phyloP scores from a whole-genome alignment of 306 rosid species.

The Casuarina equisetifolia region DNA sequence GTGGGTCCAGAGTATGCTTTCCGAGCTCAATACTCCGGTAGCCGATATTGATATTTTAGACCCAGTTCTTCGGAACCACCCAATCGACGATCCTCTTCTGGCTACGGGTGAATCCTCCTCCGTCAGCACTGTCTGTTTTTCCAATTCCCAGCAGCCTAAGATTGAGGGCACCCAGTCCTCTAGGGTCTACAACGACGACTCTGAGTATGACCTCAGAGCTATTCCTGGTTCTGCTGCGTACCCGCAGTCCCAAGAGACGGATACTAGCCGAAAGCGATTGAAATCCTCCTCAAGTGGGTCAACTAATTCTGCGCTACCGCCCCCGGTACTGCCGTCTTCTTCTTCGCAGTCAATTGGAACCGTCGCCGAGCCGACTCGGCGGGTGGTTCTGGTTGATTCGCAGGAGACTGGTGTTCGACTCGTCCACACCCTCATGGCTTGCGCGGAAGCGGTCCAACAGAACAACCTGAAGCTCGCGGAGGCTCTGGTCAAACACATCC shows the following conservation, averaged over 20 bases:
- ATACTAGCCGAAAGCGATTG: slow-evolving; percentile 35
- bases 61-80: background rate
- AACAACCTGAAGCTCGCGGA: slow-evolving; percentile 63
- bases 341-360: background rate
- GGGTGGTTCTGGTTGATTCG: slow-evolving; percentile 61
- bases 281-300: slow-evolving; percentile 35
- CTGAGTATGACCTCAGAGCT: slow-evolving; percentile 78
- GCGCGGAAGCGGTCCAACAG: slow-evolving; percentile 73
- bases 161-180: slow-evolving; percentile 14
- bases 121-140: slow-evolving; percentile 7
- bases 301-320: background rate
- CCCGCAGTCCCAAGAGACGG: slow-evolving; percentile 37
- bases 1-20: slow-evolving; percentile 79
- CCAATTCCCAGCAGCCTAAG: slow-evolving; percentile 17
- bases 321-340: background rate
- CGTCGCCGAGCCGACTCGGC: slow-evolving; percentile 45
- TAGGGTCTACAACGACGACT: slow-evolving; percentile 51
- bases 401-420: slow-evolving; percentile 81
- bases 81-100: slow-evolving; percentile 30
- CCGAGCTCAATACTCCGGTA: slow-evolving; percentile 52
- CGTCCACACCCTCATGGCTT: slow-evolving; percentile 77
- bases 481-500: slow-evolving; percentile 57
- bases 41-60: slow-evolving; percentile 15
- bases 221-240: slow-evolving; percentile 76
- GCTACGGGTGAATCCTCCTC: slow-evolving; percentile 23